These are phyloP conservation scores for Colletotrichum sp. DNA, from an alignment of 2,329 filamentous ascomycete genomes.

Conservation along the genomic window DNA sequence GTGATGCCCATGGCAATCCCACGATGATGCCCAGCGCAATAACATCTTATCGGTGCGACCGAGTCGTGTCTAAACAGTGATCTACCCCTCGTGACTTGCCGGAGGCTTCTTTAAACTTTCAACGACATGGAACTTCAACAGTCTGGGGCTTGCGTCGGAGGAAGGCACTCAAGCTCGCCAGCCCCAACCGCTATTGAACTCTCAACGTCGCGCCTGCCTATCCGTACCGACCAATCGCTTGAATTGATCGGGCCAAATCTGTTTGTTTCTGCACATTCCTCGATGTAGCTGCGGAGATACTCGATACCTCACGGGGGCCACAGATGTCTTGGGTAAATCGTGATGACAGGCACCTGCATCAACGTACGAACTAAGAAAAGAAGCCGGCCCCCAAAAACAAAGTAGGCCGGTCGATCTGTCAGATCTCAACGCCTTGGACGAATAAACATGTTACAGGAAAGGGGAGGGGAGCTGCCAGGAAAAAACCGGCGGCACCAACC, in stretches of 20 bases:
- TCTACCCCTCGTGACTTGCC: not conserved
- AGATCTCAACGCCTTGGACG: not conserved
- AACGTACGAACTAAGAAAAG: not conserved
- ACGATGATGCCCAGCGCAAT: not conserved
- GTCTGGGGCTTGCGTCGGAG: not conserved
- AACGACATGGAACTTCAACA: not conserved
- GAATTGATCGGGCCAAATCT: not conserved
- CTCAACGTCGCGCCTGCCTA: not conserved
- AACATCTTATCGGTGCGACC: not conserved
- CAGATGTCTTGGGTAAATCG: not conserved
- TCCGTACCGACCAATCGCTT: not conserved
- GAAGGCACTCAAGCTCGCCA: not conserved
- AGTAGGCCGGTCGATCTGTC: not conserved
- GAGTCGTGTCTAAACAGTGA: not conserved
- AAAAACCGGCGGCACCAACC: not conserved
- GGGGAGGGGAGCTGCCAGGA: not conserved
- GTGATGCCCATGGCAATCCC: not conserved
- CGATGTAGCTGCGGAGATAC: not conserved
- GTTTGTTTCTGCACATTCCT: not conserved
- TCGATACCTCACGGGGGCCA: not conserved
- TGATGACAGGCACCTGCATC: not conserved
- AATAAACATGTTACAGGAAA: not conserved
- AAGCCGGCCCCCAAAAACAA: not conserved
- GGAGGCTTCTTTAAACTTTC: not conserved
- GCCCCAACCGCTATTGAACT: not conserved